Evolutionary conservation across 768 basidiomycete genomes (phyloP).

Genomic region (Sporobolomyces roseus): DNA sequence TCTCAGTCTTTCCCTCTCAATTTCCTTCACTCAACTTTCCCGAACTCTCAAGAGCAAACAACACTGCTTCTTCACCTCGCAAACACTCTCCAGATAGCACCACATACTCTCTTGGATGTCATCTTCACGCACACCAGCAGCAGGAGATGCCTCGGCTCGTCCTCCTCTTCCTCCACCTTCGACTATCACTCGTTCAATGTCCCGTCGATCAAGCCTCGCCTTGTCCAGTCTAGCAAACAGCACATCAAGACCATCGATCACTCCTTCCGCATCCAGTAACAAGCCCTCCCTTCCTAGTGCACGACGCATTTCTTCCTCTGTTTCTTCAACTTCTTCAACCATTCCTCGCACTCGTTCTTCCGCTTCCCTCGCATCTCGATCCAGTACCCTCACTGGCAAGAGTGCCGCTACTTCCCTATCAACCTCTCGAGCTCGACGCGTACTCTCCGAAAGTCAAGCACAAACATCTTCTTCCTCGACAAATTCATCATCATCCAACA

Average conservation of each 20-base stretch:
- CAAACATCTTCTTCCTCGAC: neutral
- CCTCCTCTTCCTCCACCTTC: neutral
- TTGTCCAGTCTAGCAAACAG: neutral
- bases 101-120: slow-evolving; percentile 5
- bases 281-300: slow-evolving; percentile 2
- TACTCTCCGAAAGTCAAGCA: neutral
- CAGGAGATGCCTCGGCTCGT: neutral
- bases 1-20: too few species aligned
- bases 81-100: too few species aligned
- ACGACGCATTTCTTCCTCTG: neutral
- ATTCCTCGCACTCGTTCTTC: slow-evolving; percentile 8
- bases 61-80: too few species aligned
- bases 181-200: slow-evolving; percentile 10
- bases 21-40: too few species aligned
- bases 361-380: slow-evolving; percentile 1
- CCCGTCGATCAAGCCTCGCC: slow-evolving; percentile 2
- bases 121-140: neutral
- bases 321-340: neutral
- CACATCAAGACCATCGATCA: neutral
- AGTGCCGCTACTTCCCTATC: neutral
- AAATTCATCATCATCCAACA: neutral
- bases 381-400: neutral
- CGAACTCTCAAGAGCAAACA: too few species aligned
- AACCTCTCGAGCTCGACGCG: slow-evolving; percentile 17
- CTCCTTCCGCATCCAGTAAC: too few species aligned